Base-by-base conservation (phyloP, 2,329 filamentous ascomycete species). In the Fusarium sp. region DNA sequence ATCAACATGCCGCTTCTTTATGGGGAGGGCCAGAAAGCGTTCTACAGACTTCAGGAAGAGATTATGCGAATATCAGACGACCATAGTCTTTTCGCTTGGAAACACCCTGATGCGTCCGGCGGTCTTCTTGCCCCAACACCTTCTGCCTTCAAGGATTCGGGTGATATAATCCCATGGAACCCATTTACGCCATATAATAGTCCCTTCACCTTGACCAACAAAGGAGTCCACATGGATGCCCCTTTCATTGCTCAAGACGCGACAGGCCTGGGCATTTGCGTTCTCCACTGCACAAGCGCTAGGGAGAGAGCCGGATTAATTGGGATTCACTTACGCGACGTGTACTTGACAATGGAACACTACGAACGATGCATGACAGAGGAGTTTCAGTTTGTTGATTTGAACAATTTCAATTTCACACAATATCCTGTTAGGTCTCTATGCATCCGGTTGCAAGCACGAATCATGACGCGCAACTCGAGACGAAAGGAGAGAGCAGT, bases 271-370 rank as follows among this genome's bases (percentile, higher is more conserved):
- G 66, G 67, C 1, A 36, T 69, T 0, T 46, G 46, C 5, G 31
- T 70, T 3, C 36, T 70, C 4, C 40, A 58, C 13, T 70, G 62
- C 21, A 46, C 53, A 1, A 61, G 22, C 1, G 28, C 22, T 1
- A 53, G 31, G 9, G 47, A 3, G 2, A 53, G 46, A 21, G 38
- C 59, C 1, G 39, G 33, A 2, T 7, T 56, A 3, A 33, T 70
- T 11, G 62, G 36, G 0, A 24, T 69, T 0, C 26, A 57, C 17
- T 3, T 70, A 4, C 15, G 34, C 2, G 67, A 70, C 17, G 0
- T 40, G 0, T 69, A 47, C 5, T 8, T 69, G 2, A 70, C 62
- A 1, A 69, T 70, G 50, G 67, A 70, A 2, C 66, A 69, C 8
- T 70, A 57, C 8, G 45, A 70, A 19, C 49, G 67, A 2, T 52